These are phyloP conservation scores for Clarireedia monteithiana DNA, from an alignment of 2,329 filamentous ascomycete genomes.

Conservation along the genomic window DNA sequence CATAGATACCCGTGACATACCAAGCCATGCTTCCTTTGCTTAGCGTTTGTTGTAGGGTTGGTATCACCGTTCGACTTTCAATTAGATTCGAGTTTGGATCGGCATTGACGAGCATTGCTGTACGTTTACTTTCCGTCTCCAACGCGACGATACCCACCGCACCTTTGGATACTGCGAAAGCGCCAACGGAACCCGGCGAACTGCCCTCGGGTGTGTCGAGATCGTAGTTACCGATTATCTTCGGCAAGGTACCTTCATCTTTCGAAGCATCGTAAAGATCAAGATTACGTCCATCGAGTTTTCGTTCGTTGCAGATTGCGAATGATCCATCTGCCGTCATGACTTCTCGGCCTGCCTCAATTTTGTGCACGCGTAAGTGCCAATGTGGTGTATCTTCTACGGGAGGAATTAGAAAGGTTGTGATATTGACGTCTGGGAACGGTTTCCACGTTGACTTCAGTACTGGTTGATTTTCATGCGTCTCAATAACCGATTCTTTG, in stretches of 20 bases:
- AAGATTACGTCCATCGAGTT: conserved; percentile 41
- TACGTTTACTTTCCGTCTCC: conserved; percentile 29
- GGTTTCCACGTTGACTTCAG: conserved; percentile 65
- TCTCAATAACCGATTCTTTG: conserved; percentile 55
- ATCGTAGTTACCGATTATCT: conserved; percentile 55
- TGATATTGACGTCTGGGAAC: conserved; percentile 59
- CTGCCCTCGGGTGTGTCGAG: conserved; percentile 45
- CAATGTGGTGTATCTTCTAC: conserved; percentile 52
- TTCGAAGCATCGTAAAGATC: conserved; percentile 39
- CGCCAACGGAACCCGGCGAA: conserved; percentile 41
- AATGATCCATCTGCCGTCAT: conserved; percentile 70
- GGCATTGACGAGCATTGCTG: conserved; percentile 61
- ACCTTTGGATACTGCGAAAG: conserved; percentile 48
- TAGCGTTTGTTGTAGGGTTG: conserved; percentile 57
- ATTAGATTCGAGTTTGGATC: conserved; percentile 75
- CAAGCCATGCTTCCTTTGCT: conserved; percentile 49
- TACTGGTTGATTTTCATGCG: conserved; percentile 45
- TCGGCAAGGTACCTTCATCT: conserved; percentile 44
- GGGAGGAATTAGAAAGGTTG: conserved; percentile 58
- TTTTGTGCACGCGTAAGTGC: conserved; percentile 59
- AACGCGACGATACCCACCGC: conserved; percentile 49
- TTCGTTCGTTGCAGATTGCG: conserved; percentile 53
- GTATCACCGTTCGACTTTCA: conserved; percentile 63
- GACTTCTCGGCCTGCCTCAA: conserved; percentile 52
- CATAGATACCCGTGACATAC: conserved; percentile 67